Base-by-base conservation (phyloP, 805 yeast genomes). In the Nakazawaea wickerhamii region DNA sequence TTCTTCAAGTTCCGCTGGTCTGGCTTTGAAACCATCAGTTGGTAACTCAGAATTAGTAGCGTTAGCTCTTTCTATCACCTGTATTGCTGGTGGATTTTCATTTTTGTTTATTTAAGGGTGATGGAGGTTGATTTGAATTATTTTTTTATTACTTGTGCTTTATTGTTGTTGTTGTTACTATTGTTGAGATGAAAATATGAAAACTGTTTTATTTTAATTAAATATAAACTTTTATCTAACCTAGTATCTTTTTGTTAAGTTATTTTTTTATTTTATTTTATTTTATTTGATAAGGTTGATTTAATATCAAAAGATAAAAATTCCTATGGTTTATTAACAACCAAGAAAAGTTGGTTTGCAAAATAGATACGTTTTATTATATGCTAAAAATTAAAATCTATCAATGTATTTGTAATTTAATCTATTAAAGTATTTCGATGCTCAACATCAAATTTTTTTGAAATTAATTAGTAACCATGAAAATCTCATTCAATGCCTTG, bases 401-500 rank as follows among this genome's bases (percentile, higher is more conserved):
- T n/a, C n/a, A n/a, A n/a, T n/a, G n/a, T n/a, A n/a, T n/a, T n/a
- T n/a, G n/a, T n/a, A n/a, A n/a, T n/a, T n/a, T n/a, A n/a, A n/a
- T n/a, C n/a, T n/a, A n/a, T n/a, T n/a, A n/a, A 25, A 25, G 11
- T 25, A 10, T 18, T 14, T 23, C 42, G 13, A 20, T 17, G 40
- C 38, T 21, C 34, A 27, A 46, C 51, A 60, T 50, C 54, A 52
- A 10, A 31, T 18, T 34, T 59, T n/a, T n/a, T n/a, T n/a, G n/a
- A n/a, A n/a, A n/a, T n/a, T n/a, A 67, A 48, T 70, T 73, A 21
- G 83, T 68, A 36, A 89, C 77, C 97, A 91, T 91, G 58, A 91
- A 86, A 45, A 91, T 91, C 63, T 91, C 98, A 52, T 86, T 88
- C 48, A 91, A 71, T 11, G 96, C 89, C 59, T 87, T 81, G 2